Evolutionary conservation across 208 protist genomes (phyloP).

Genomic region (Cochliopodium minus): DNA sequence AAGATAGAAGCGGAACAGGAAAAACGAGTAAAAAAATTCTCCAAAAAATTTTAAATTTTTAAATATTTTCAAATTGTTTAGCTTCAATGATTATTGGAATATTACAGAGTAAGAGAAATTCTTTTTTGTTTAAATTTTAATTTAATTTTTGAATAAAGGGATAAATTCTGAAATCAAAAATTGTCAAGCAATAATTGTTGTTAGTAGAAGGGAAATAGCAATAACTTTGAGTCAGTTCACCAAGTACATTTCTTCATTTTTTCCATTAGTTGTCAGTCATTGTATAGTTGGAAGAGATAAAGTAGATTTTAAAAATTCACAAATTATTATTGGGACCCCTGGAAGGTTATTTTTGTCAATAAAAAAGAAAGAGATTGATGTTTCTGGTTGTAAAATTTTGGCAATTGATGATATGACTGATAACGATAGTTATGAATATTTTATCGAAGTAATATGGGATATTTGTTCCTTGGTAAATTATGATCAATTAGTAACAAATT

Average conservation of each 20-base stretch:
- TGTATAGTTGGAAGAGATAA: constrained; percentile 75
- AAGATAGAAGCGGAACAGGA: constrained; percentile 94
- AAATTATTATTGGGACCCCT: constrained; percentile 90
- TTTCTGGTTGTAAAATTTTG: constrained; percentile 63
- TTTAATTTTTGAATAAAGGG: no score
- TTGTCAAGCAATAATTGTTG: constrained; percentile 43
- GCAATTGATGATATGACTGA: constrained; percentile 97
- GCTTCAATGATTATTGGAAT: constrained; percentile 64
- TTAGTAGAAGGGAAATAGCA: constrained; percentile 82
- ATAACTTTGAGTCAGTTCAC: constrained; percentile 85
- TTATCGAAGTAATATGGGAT: constrained; percentile 95
- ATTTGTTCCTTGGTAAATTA: constrained; percentile 83
- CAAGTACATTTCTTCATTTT: constrained; percentile 75
- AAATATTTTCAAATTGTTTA: constrained; percentile 71
- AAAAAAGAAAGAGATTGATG: constrained; percentile 49
- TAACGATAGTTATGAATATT: constrained; percentile 90
- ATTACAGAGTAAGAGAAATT: no score
- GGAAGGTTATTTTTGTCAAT: constrained; percentile 94
- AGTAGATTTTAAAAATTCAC: constrained; percentile 58
- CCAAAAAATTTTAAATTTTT: no score
- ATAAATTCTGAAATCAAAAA: no score
- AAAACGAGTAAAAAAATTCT: constrained; percentile 53
- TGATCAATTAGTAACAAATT: constrained; percentile 60
- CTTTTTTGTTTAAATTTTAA: no score
- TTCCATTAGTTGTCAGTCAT: constrained; percentile 43